These are phyloP conservation scores for Herpetospermum pedunculosum DNA, from an alignment of 306 rosid genomes.

Conservation along the genomic window DNA sequence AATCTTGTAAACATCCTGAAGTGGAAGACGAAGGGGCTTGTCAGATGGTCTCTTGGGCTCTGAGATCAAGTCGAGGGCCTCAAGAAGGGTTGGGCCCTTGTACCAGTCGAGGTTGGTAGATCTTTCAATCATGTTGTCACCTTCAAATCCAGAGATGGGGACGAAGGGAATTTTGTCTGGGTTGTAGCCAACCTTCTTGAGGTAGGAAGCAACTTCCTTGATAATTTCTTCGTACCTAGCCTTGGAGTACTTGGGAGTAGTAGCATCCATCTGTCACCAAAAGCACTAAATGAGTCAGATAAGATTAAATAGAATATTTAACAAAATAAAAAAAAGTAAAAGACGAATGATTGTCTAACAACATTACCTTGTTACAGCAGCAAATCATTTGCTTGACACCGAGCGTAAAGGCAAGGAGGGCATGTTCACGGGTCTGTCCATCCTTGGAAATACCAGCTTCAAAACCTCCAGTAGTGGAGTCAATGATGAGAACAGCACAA, in stretches of 20 bases:
- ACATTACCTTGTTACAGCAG: slow-evolving; percentile 71
- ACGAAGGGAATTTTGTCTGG: slow-evolving; percentile 78
- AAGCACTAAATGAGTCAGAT: not conserved
- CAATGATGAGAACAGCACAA: slow-evolving; percentile 81
- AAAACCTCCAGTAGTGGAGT: slow-evolving; percentile 90
- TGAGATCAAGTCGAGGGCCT: slow-evolving; percentile 58
- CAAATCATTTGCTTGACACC: slow-evolving; percentile 95
- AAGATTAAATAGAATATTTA: too few relatives aligned
- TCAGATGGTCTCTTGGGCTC: slow-evolving; percentile 90
- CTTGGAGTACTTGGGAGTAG: slow-evolving; percentile 80
- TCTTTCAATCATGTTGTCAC: slow-evolving; percentile 89
- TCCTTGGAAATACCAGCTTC: slow-evolving; percentile 96
- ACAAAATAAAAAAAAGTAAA: not conserved
- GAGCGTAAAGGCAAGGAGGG: slow-evolving; percentile 87
- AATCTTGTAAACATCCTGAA: slow-evolving; percentile 95
- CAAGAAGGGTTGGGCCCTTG: slow-evolving; percentile 94
- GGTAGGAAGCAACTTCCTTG: slow-evolving; percentile 83
- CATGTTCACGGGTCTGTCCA: slow-evolving; percentile 95
- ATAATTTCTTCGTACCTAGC: slow-evolving; percentile 82
- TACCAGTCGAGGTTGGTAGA: slow-evolving; percentile 93
- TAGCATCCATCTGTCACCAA: slow-evolving; percentile 67
- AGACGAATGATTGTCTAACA: not conserved
- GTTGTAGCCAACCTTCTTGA: slow-evolving; percentile 90
- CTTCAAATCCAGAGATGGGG: slow-evolving; percentile 92
- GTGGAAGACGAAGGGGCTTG: slow-evolving; percentile 85